Evolutionary conservation across 441 rosid genomes (phyloP), one percentile per base, ranked within the genome.

Genomic region (Erodium moschatum): DNA sequence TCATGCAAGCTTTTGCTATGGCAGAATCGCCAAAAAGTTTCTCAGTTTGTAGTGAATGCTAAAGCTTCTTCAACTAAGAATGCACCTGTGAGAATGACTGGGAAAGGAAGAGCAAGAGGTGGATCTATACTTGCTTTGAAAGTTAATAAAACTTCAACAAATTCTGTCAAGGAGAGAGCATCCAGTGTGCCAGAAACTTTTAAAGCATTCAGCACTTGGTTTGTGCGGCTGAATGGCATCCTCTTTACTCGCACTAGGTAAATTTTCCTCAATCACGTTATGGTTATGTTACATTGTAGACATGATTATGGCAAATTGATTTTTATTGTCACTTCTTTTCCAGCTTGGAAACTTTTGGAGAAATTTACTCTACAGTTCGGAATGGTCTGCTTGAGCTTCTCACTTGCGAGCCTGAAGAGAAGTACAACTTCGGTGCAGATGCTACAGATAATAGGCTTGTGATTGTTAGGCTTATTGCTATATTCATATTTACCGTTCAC

Each of bases 191-290:
- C 52, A 6, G 74, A 65, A 46, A 35, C 54, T 11, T 50, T 16
- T 62, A 71, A 54, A 58, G 35, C 74, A 24, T 54, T 71, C 21
- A 64, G 74, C 69, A 65, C 66, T 31, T 24, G 46, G 19, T 71
- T 71, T 71, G 74, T 71, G 52, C 74, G 74, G 40, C 61, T 71
- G 61, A 71, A 71, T 71, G 74, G 74, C 33, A 65, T 71, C 38
- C 54, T 71, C 69, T 71, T 71, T 21, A 71, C 74, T 24, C 68
- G 74, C 20, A 71, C 74, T 16, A 71, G 74, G 74, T 71, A 54
- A 3, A n/a, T 11, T 12, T 13, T 54, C 13, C 61, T 54, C 21
- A 15, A 18, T 18, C 20, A 8, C 1, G 61, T 54, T 54, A 18
- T 54, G 61, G 61, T 18, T 15, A 5, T 27, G 11, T 15, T 15